phyloP scores from a whole-genome alignment of 352 stramenopile species.

The Phytophthora quininea region DNA sequence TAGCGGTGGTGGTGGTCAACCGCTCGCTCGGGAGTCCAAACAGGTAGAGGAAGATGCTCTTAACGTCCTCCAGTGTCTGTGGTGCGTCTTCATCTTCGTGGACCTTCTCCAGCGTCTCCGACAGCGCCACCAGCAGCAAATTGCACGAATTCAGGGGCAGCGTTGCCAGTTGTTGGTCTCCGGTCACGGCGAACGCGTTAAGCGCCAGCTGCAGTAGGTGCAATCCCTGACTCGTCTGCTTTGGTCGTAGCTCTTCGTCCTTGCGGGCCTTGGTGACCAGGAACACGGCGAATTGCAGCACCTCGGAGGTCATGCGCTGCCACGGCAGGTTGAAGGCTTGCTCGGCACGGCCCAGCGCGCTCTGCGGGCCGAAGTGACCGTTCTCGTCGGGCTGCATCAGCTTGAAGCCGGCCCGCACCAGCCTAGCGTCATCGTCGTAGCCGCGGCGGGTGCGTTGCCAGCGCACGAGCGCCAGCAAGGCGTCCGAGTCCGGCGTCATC shows the following conservation, averaged over 20 bases:
- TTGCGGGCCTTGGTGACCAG: slow-evolving; percentile 61
- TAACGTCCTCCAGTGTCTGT: slow-evolving; percentile 56
- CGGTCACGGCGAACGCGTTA: slow-evolving; percentile 41
- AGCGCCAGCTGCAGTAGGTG: slow-evolving; percentile 63
- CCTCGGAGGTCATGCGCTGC: slow-evolving; percentile 60
- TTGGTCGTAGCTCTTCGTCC: slow-evolving; percentile 30
- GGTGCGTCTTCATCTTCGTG: slow-evolving; percentile 20
- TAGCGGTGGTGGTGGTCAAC: slow-evolving; percentile 17
- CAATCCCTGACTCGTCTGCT: slow-evolving; percentile 52
- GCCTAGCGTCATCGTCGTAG: slow-evolving; percentile 52
- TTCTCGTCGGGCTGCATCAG: slow-evolving; percentile 35
- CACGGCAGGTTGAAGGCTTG: slow-evolving; percentile 62
- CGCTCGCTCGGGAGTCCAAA: slow-evolving; percentile 52
- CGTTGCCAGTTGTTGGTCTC: slow-evolving; percentile 45
- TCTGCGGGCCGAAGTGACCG: slow-evolving; percentile 19
- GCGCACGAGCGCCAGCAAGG: slow-evolving; percentile 63
- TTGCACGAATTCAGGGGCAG: slow-evolving; percentile 77
- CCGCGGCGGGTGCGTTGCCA: slow-evolving; percentile 66
- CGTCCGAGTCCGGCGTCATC: slow-evolving; percentile 41
- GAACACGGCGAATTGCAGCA: slow-evolving; percentile 73
- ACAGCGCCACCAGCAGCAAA: slow-evolving; percentile 68
- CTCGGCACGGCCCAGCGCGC: slow-evolving; percentile 39
- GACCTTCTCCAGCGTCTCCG: slow-evolving; percentile 56
- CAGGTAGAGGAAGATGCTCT: slow-evolving; percentile 65
- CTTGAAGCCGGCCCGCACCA: slow-evolving; percentile 43